Percentiles rank a stretch among this genome's conserved stretches.
Conservation (phyloP, 495 filamentous ascomycete species). For the Arthonia radiata region DNA sequence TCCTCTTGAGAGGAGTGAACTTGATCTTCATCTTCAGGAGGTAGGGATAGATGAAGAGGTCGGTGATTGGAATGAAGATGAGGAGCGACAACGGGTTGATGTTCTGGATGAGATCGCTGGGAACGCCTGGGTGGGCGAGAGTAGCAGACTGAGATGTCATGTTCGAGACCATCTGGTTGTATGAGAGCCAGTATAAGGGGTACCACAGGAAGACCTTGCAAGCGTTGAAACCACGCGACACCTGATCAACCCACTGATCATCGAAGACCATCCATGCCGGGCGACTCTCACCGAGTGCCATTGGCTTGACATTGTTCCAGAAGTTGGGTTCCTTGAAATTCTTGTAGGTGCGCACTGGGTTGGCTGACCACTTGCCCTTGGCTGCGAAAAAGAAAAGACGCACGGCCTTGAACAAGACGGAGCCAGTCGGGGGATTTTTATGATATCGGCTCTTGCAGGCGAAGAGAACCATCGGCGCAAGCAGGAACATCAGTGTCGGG, state of each 20-base stretch:
- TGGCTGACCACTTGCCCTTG: slow-evolving; percentile 28
- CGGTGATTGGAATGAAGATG: slow-evolving; percentile 56
- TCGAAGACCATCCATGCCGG: slow-evolving; percentile 19
- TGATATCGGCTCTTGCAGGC: no score
- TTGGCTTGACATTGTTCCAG: no score
- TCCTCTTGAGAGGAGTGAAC: slow-evolving; percentile 50
- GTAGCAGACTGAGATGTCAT: slow-evolving; percentile 50
- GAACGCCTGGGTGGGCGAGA: slow-evolving; percentile 43
- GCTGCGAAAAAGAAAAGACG: no score
- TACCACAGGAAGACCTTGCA: slow-evolving; percentile 45
- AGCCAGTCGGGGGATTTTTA: no score
- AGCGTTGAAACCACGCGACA: slow-evolving; percentile 39
- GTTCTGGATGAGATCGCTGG: slow-evolving; percentile 59
- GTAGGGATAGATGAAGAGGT: slow-evolving; percentile 39
- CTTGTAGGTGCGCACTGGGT: slow-evolving; percentile 9
- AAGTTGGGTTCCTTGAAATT: no score
- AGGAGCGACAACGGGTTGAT: slow-evolving; percentile 53
- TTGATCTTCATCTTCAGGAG: slow-evolving; percentile 36
- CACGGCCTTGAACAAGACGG: no score
- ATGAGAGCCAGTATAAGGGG: slow-evolving; percentile 42
- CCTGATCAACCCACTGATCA: slow-evolving; percentile 31
- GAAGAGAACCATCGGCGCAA: no score
- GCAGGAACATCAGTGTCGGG: slow-evolving; percentile 33
- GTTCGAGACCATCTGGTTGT: slow-evolving; percentile 38
- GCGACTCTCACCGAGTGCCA: no score